phyloP scores from a whole-genome alignment of 345 rosid genomes.

The Aquilaria yunnanensis region DNA sequence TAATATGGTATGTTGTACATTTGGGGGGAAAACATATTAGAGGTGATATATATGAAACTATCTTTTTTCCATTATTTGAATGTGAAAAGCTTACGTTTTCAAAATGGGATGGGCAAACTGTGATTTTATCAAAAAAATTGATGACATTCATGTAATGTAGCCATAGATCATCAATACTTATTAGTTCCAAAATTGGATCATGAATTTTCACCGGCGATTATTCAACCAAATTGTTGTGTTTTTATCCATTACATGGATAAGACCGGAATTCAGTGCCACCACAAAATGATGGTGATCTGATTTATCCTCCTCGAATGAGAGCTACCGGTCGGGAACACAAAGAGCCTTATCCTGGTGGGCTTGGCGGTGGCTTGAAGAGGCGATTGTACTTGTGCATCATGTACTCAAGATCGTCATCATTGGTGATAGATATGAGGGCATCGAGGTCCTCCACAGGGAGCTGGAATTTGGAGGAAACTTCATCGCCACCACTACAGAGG shows the following conservation, averaged over 20 bases:
- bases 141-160: no score
- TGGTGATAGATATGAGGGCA: slow-evolving; percentile 86
- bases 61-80: no score
- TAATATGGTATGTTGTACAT: no score
- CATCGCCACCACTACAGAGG: slow-evolving; percentile 46
- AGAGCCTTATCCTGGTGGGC: slow-evolving; percentile 84
- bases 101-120: no score
- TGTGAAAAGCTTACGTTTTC: no score
- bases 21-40: no score
- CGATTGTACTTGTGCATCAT: slow-evolving; percentile 95
- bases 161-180: no score
- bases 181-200: slow-evolving; percentile 20
- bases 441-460: slow-evolving; percentile 93
- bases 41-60: no score
- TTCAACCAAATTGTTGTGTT: slow-evolving; percentile 22
- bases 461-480: slow-evolving; percentile 78
- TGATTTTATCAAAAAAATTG: no score
- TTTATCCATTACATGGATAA: slow-evolving; percentile 25
- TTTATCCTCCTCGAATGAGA: slow-evolving; percentile 28
- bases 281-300: slow-evolving; percentile 78
- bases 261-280: slow-evolving; percentile 56
- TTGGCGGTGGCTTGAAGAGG: slow-evolving; percentile 52
- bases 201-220: slow-evolving; percentile 28
- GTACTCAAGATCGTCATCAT: slow-evolving; percentile 90
- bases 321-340: slow-evolving; percentile 50